Conservation (phyloP, 352 stramenopile genomes). For the Globisporangium cederbergense region DNA sequence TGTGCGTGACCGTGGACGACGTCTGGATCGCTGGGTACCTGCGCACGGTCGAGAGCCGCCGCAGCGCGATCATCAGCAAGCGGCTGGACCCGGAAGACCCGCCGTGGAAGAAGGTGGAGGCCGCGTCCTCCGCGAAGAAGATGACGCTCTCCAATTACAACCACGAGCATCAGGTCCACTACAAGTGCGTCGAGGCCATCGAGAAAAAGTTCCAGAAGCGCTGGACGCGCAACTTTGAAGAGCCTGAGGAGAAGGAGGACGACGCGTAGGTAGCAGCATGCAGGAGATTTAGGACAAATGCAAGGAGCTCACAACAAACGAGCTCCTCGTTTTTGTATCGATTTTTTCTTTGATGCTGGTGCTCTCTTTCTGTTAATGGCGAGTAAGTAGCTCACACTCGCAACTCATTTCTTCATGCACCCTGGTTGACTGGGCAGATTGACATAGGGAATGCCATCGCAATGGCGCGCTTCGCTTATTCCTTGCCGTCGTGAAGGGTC, state of each 20-base stretch:
- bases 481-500: slow-evolving; percentile 70
- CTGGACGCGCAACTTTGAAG: slow-evolving; percentile 73
- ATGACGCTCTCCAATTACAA: slow-evolving; percentile 83
- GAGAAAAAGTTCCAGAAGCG: slow-evolving; percentile 54
- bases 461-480: slow-evolving; percentile 31
- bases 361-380: background rate
- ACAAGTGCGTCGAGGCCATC: slow-evolving; percentile 79
- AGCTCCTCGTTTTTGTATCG: background rate
- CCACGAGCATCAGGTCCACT: slow-evolving; percentile 76
- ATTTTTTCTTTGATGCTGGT: background rate
- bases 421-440: background rate
- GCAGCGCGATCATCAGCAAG: slow-evolving; percentile 74
- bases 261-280: background rate
- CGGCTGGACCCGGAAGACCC: slow-evolving; percentile 65
- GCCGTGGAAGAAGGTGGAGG: slow-evolving; percentile 63
- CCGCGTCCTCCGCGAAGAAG: slow-evolving; percentile 34
- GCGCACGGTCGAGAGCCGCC: slow-evolving; percentile 51
- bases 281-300: background rate
- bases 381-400: background rate
- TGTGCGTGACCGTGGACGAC: slow-evolving; percentile 81
- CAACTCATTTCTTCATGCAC: background rate
- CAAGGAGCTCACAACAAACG: background rate
- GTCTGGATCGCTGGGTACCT: slow-evolving; percentile 83
- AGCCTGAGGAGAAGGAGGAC: slow-evolving; percentile 15
- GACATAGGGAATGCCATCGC: background rate